These are phyloP conservation scores for Sugiyamaella novakii DNA, from an alignment of 1,139 yeast genomes.

Conservation along the genomic window DNA sequence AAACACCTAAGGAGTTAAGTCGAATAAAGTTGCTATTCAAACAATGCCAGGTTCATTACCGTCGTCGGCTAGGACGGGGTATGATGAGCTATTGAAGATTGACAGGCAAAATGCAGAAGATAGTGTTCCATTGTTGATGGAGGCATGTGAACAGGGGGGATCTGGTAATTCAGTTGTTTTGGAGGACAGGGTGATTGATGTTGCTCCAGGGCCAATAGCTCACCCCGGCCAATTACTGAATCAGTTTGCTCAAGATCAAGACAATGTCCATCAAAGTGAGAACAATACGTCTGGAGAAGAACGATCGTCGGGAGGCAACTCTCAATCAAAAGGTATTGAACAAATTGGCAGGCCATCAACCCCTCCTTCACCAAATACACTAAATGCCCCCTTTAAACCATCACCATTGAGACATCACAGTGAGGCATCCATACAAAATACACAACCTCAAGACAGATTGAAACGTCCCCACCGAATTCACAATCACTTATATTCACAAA, in stretches of 20 bases:
- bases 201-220: neutral
- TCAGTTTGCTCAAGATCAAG: too few species aligned
- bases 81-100: conserved; percentile 17
- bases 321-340: neutral
- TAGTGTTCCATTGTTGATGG: conserved; percentile 1
- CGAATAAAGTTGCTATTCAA: neutral
- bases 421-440: conserved; percentile 7
- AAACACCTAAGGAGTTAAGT: neutral
- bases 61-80: conserved; percentile 19
- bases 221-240: neutral
- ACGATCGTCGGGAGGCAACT: too few species aligned
- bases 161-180: conserved; percentile 2
- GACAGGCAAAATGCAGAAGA: conserved; percentile 17
- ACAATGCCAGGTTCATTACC: conserved; percentile 6
- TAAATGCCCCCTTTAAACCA: conserved; percentile 7
- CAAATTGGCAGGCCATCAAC: neutral
- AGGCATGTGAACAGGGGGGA: neutral
- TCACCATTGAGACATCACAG: conserved; percentile 14
- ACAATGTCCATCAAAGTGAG: too few species aligned
- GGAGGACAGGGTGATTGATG: conserved; percentile 12
- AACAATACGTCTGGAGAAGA: too few species aligned
- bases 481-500: conserved; percentile 3
- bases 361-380: conserved; percentile 1
- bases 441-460: conserved; percentile 2
- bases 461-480: conserved; percentile 5